A percentile compares a stretch with the other conserved stretches of the same genome.
These are phyloP conservation scores for Chionographis japonica DNA, from an alignment of 106 monocot genomes.

Conservation along the genomic window DNA sequence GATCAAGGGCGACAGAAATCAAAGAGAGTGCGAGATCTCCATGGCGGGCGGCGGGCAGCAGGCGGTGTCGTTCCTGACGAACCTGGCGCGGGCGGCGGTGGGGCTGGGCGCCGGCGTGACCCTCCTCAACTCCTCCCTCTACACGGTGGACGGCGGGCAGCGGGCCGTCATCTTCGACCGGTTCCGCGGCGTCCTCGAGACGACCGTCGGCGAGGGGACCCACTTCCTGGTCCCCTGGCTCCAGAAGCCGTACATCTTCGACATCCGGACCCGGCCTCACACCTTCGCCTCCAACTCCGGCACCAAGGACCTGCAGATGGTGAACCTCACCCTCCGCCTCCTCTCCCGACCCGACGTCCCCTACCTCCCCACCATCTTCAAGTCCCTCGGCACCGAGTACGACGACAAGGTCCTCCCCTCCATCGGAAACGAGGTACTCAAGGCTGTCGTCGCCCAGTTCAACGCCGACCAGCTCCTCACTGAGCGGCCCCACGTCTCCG, in stretches of 20 bases:
- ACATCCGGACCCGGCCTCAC: slow-evolving; percentile 52
- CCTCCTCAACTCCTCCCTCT: slow-evolving; percentile 37
- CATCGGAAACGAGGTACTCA: slow-evolving; percentile 52
- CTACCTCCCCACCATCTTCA: slow-evolving; percentile 36
- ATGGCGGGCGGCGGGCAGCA: slow-evolving; percentile 37
- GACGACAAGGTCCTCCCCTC: slow-evolving; percentile 62
- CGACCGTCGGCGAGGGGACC: slow-evolving; percentile 37
- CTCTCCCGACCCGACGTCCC: slow-evolving; percentile 39
- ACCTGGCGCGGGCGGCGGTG: slow-evolving; percentile 33
- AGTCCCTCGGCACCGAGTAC: slow-evolving; percentile 52
- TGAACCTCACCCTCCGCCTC: slow-evolving; percentile 52
- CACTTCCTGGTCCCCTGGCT: slow-evolving; percentile 42
- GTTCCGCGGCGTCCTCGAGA: slow-evolving; percentile 33
- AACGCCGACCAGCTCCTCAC: slow-evolving; percentile 77
- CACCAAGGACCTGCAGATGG: slow-evolving; percentile 64
- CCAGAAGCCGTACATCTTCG: slow-evolving; percentile 46
- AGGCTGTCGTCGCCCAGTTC: slow-evolving; percentile 67
- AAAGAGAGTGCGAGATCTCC: too few species aligned
- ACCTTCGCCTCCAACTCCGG: slow-evolving; percentile 47
- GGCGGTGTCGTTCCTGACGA: slow-evolving; percentile 56
- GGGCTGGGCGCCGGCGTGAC: slow-evolving; percentile 39
- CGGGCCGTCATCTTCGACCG: slow-evolving; percentile 51
- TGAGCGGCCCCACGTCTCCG: slow-evolving; percentile 67
- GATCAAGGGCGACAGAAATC: too few species aligned
- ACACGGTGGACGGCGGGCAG: slow-evolving; percentile 49